Conservation (phyloP, 2,329 filamentous ascomycete genomes). For the Scedosporium aurantiacum region DNA sequence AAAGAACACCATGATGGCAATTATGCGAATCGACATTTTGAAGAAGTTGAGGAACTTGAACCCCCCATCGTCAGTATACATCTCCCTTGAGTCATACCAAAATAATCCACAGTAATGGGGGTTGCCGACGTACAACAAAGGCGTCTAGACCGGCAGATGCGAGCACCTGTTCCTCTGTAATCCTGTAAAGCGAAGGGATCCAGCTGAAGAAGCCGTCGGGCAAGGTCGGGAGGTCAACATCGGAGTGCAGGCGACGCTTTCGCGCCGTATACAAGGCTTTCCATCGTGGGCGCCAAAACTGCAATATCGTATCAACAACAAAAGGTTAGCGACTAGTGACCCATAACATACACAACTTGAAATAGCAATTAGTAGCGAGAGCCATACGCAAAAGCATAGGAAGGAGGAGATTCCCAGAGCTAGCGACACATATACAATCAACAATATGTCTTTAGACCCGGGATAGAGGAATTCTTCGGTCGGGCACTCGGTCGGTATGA, state of each 20-base stretch:
- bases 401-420: slow-evolving; percentile 61
- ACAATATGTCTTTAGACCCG: slow-evolving; percentile 10
- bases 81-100: background rate
- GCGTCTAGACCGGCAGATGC: slow-evolving; percentile 87
- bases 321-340: slow-evolving; percentile 15
- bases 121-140: slow-evolving; percentile 52
- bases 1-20: slow-evolving; percentile 70
- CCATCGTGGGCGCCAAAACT: slow-evolving; percentile 87
- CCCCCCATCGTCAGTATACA: slow-evolving; percentile 10
- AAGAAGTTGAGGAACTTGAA: slow-evolving; percentile 76
- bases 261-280: slow-evolving; percentile 80
- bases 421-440: slow-evolving; percentile 42
- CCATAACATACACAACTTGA: background rate
- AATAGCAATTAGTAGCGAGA: background rate
- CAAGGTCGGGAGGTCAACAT: slow-evolving; percentile 58
- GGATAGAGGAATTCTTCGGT: slow-evolving; percentile 11
- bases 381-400: slow-evolving; percentile 61
- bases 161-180: slow-evolving; percentile 82
- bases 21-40: slow-evolving; percentile 83
- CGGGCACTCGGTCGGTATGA: slow-evolving; percentile 7
- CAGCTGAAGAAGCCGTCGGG: slow-evolving; percentile 83
- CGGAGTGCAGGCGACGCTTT: slow-evolving; percentile 57
- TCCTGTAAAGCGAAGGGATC: slow-evolving; percentile 75
- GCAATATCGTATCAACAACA: slow-evolving; percentile 3
- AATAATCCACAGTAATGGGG: slow-evolving; percentile 19